Evolutionary conservation across 495 filamentous ascomycete genomes (phyloP).

Genomic region (Xylaria cubensis): DNA sequence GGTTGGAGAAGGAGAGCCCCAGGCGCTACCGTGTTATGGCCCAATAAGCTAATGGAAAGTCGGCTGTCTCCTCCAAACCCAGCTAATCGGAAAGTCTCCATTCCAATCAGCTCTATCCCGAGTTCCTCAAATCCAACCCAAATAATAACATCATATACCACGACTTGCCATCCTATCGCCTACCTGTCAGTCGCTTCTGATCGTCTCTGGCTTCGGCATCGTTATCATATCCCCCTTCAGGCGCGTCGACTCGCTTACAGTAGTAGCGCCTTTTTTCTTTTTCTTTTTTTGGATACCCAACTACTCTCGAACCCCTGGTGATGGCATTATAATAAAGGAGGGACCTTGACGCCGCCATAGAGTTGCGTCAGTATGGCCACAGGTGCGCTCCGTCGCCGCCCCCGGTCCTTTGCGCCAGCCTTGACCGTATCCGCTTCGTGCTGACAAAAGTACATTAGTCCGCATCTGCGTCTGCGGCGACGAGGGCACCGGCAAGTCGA

Average conservation of each 20-base stretch:
- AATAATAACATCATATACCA: slow-evolving; percentile 2
- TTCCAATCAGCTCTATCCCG: background rate
- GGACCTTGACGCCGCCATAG: background rate
- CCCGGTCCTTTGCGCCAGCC: slow-evolving; percentile 7
- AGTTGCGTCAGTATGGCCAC: slow-evolving; percentile 37
- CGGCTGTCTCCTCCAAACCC: background rate
- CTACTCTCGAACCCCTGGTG: background rate
- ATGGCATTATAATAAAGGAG: slow-evolving; percentile 17
- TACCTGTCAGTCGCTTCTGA: background rate
- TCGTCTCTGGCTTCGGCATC: background rate
- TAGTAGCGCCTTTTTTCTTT: background rate
- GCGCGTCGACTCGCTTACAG: background rate
- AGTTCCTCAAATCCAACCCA: background rate
- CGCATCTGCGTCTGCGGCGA: slow-evolving; percentile 97
- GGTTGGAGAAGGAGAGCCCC: background rate
- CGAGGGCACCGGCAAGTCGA: slow-evolving; percentile 76
- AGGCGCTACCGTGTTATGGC: no score
- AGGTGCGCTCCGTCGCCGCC: slow-evolving; percentile 30
- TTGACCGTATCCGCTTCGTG: slow-evolving; percentile 26
- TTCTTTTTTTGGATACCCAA: background rate
- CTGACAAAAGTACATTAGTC: slow-evolving; percentile 55
- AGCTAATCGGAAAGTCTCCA: slow-evolving; percentile 24
- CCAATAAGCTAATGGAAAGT: background rate
- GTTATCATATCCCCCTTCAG: background rate
- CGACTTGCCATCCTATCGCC: background rate